These are phyloP conservation scores for Phylloporus arenicola DNA, from an alignment of 768 basidiomycete genomes.

Conservation along the genomic window DNA sequence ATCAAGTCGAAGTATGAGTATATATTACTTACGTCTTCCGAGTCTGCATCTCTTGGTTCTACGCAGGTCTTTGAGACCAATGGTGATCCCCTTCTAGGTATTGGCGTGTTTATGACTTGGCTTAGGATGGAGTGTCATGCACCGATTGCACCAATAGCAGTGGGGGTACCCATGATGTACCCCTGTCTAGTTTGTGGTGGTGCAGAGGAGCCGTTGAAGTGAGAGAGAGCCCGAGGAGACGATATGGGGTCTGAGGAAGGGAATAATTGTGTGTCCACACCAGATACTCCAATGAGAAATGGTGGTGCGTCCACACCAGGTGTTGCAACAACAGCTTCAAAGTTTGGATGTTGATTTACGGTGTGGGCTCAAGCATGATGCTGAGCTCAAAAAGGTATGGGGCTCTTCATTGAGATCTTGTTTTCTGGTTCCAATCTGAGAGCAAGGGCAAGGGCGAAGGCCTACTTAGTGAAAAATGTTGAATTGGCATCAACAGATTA, in stretches of 20 bases:
- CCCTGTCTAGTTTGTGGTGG: background rate
- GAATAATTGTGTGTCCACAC: background rate
- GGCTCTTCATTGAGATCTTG: background rate
- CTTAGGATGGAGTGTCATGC: background rate
- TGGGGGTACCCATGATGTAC: background rate
- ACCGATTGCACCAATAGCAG: background rate
- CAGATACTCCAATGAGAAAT: background rate
- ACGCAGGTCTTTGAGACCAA: background rate
- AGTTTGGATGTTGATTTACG: background rate
- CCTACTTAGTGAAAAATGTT: no score
- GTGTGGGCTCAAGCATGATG: background rate
- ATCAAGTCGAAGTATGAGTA: no score
- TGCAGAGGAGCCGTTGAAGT: background rate
- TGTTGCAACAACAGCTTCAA: background rate
- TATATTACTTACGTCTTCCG: background rate
- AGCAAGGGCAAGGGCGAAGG: no score
- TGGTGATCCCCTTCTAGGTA: background rate
- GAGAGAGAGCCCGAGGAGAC: background rate
- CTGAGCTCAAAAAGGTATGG: background rate
- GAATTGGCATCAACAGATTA: no score
- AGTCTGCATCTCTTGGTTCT: background rate
- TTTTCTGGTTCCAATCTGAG: no score
- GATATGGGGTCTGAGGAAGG: background rate
- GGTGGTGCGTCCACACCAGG: background rate
- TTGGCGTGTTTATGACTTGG: background rate